These are phyloP conservation scores for Gentiana dahurica DNA, from an alignment of 257 asterid species.

Conservation along the genomic window DNA sequence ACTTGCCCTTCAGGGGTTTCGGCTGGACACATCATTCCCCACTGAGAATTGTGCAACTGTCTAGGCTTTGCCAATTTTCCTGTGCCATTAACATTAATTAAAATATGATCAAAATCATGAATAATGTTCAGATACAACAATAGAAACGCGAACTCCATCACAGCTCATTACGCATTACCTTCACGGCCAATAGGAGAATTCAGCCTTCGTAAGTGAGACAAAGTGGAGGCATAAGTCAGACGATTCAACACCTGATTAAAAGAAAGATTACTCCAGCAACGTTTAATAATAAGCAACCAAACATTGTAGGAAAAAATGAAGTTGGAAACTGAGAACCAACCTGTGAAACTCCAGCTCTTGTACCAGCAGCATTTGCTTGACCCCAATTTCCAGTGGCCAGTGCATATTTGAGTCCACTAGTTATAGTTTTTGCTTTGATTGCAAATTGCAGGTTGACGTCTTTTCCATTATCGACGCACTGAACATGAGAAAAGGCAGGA, in stretches of 20 bases:
- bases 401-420: slow-evolving; percentile 17
- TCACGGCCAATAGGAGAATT: slow-evolving; percentile 21
- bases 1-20: slow-evolving; percentile 24
- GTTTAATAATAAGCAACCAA: background rate
- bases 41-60: slow-evolving; percentile 19
- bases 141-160: background rate
- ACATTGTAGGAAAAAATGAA: background rate
- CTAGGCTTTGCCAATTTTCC: slow-evolving; percentile 23
- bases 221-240: slow-evolving; percentile 14
- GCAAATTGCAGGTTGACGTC: slow-evolving; percentile 20
- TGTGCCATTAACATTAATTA: background rate
- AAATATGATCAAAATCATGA: background rate
- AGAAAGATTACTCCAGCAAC: background rate
- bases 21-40: slow-evolving; percentile 24
- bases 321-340: background rate
- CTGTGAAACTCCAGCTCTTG: slow-evolving; percentile 23
- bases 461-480: slow-evolving; percentile 20
- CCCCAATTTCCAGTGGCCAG: slow-evolving; percentile 23
- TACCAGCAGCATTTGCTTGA: slow-evolving; percentile 21
- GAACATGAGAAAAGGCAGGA: slow-evolving; percentile 8
- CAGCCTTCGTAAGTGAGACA: slow-evolving; percentile 16
- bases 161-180: slow-evolving; percentile 1
- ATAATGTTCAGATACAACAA: background rate
- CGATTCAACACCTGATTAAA: slow-evolving; percentile 15
- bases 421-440: slow-evolving; percentile 19